Evolutionary conservation across 768 basidiomycete genomes (phyloP), one percentile per base, ranked within the genome.

Genomic region (Auricularia heimuer): DNA sequence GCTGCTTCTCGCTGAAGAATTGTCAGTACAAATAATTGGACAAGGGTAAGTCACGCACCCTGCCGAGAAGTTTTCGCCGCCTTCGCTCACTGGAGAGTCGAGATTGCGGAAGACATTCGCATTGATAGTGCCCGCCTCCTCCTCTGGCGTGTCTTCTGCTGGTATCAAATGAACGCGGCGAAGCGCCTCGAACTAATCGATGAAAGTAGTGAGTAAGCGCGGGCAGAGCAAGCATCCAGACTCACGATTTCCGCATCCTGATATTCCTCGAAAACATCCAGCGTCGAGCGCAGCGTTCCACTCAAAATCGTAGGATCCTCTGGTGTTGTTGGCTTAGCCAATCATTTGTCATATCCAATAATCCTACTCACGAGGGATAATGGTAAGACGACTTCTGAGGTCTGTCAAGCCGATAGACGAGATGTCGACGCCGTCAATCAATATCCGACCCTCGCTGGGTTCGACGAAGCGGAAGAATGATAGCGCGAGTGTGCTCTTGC

Each of bases 401-500:
- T 94, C 91, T 0, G 88, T 89, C 42, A 95, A 77, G 21, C 92
- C 93, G 63, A 94, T 83, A 64, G 81, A 79, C 35, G 90, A 80
- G 65, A 92, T 92, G 69, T 94, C 89, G 11, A 91, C 61, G n/a
- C 80, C 89, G 71, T 94, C 93, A 44, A 95, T 79, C 3, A 84
- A 54, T 63, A 94, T 93, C 6, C 78, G 79, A 4, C 92, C 92
- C 69, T 86, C 80, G 0, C 84, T 85, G 1, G 92, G 86, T 71
- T 95, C 92, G n/a, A 95, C 91, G 71, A 93, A 91, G 29, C 90
- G 83, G 84, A 95, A 93, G 77, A 94, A 90, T 7, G 88, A 89
- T 12, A 94, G 78, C 0, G 91, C 91, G 12, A 90, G 79, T 1
- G 90, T 92, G 69, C 87, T 89, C 77, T 92, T 92, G 39, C 90